Evolutionary conservation across 139 green algal genomes (phyloP), one percentile per base, ranked within the genome.

Genomic region (Chlorella sp.): DNA sequence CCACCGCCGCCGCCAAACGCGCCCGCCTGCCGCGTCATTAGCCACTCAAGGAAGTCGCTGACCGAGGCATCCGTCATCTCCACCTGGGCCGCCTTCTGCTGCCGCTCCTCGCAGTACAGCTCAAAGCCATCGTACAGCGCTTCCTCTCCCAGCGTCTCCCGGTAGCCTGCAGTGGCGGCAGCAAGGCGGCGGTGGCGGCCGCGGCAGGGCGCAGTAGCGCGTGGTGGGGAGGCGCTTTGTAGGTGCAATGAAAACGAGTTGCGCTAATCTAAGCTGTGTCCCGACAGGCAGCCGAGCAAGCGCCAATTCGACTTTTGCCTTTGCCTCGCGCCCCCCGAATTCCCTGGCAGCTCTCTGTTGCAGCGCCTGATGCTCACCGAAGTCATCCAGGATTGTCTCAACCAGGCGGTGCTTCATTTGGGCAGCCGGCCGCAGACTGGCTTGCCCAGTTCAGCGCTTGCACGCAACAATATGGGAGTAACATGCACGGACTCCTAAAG

Each of bases 41-140:
- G n/a, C 81, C 81, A 87, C 24, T 90, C 68, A 18, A 90, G 42
- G 21, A 87, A 82, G 0, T 68, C 87, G 68, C 68, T 48, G 36
- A 86, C 81, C 5, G 71, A 32, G 19, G 37, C 68, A 32, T 81
- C 78, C 12, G 80, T 57, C 24, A 86, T 16, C 42, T 34, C 22
- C 34, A 86, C 82, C 57, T 75, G 34, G 1, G 81, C 37, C 0
- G 81, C 21, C 15, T n/a, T 71, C 48, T 40, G 12, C 11, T 69
- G 83, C 28, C 66, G 42, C 34, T 71, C 37, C 19, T 61, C 21
- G 12, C 40, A 30, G n/a, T 77, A 93, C 22, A 81, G 82, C 32
- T 76, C 34, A 34, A 91, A 93, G 14, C 81, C 80, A 61, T 87
- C 90, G 36, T 91, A 93, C 34, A 91, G 36, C 1, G 71, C 71